These are phyloP conservation scores for Calamus simplicifolius DNA, from an alignment of 176 grass and related monocot genomes.

Conservation along the genomic window DNA sequence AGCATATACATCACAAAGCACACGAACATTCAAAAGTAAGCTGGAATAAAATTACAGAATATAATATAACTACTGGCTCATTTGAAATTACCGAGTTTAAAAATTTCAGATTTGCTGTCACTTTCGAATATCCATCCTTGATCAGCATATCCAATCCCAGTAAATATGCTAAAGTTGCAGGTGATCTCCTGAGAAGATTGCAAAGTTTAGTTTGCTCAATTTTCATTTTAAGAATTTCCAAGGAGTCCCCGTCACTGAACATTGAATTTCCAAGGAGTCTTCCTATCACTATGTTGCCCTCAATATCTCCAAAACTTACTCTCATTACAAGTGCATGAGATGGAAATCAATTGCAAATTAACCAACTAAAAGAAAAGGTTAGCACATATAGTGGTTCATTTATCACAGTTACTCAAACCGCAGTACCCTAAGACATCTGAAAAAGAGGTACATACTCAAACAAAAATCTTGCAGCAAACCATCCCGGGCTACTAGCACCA, in stretches of 20 bases:
- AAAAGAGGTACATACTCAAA: conserved; percentile 68
- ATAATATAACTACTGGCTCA: background rate
- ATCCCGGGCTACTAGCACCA: conserved; percentile 72
- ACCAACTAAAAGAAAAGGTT: too few species aligned
- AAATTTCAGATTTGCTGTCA: conserved; percentile 76
- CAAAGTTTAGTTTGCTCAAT: conserved; percentile 3
- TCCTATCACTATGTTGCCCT: background rate
- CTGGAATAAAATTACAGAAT: too few species aligned
- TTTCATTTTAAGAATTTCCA: background rate
- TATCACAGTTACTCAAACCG: conserved; percentile 14
- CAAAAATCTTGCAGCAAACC: conserved; percentile 56
- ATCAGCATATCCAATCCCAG: conserved; percentile 66
- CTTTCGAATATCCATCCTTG: conserved; percentile 87
- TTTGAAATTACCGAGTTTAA: conserved; percentile 62
- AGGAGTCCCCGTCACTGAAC: too few species aligned
- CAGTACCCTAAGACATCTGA: background rate
- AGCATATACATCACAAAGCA: too few species aligned
- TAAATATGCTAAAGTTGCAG: conserved; percentile 78
- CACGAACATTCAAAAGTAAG: too few species aligned
- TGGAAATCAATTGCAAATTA: too few species aligned
- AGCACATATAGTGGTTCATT: too few species aligned
- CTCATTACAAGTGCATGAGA: background rate
- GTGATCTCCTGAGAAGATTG: conserved; percentile 60
- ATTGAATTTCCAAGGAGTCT: too few species aligned
- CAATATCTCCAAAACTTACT: background rate